These are phyloP conservation scores for Suillus subluteus DNA, from an alignment of 768 basidiomycete genomes.

Conservation along the genomic window DNA sequence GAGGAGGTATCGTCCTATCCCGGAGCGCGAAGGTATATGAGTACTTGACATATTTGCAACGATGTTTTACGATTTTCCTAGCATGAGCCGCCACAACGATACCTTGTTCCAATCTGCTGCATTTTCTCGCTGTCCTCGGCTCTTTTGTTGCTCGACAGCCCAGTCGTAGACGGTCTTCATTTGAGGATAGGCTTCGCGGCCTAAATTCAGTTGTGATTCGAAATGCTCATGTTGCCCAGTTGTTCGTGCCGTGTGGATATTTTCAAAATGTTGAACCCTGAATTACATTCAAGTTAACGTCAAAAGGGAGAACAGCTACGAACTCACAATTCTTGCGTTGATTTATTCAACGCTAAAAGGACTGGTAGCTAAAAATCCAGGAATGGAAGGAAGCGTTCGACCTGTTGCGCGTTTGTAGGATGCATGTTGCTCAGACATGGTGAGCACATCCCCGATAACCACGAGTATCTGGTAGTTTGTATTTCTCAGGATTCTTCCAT, in stretches of 20 bases:
- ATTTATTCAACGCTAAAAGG: constrained; percentile 33
- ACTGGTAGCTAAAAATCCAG: constrained; percentile 29
- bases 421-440: constrained; percentile 31
- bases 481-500: constrained; percentile 32
- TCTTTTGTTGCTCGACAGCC: constrained; percentile 22
- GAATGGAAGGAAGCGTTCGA: constrained; percentile 31
- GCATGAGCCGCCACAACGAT: constrained; percentile 25
- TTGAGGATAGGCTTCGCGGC: constrained; percentile 28
- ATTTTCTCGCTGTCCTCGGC: not conserved
- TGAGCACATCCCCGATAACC: constrained; percentile 35
- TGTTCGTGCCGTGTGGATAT: constrained; percentile 23
- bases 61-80: constrained; percentile 23
- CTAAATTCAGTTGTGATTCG: constrained; percentile 24
- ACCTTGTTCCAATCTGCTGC: constrained; percentile 32
- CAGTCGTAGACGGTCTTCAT: constrained; percentile 35
- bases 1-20: not conserved
- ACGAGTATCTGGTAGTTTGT: constrained; percentile 27
- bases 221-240: constrained; percentile 25
- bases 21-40: not conserved
- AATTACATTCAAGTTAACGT: not conserved
- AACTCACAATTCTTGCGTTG: constrained; percentile 36
- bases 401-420: constrained; percentile 33
- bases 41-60: not conserved
- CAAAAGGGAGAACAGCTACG: not conserved
- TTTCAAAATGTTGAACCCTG: constrained; percentile 34